Conservation (phyloP, 192 early-diverging fungal species). For the Coemansia reversa region DNA sequence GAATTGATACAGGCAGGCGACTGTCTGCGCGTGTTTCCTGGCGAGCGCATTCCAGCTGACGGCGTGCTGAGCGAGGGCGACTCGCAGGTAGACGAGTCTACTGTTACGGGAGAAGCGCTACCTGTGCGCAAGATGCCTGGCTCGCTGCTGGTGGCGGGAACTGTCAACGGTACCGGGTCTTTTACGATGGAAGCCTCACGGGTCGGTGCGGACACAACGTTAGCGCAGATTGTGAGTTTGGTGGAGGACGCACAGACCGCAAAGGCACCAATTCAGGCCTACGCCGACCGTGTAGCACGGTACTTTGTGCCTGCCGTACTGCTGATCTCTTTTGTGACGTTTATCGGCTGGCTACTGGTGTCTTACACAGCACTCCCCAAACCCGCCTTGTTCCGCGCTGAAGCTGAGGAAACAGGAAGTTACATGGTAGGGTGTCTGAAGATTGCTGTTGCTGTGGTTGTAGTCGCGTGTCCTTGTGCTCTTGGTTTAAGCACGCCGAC, state of each 20-base stretch:
- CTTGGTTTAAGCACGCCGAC: conserved; percentile 95
- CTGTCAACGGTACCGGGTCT: conserved; percentile 87
- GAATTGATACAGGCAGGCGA: conserved; percentile 88
- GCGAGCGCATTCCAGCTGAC: conserved; percentile 91
- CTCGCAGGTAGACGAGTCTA: conserved; percentile 90
- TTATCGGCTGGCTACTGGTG: conserved; percentile 74
- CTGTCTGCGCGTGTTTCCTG: conserved; percentile 83
- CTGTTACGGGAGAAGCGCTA: conserved; percentile 90
- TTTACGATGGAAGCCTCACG: conserved; percentile 81
- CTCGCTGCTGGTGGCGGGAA: conserved; percentile 84
- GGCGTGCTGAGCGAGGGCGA: conserved; percentile 72
- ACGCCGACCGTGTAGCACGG: conserved; percentile 84
- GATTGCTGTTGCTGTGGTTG: conserved; percentile 90
- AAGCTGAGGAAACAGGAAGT: conserved; percentile 56
- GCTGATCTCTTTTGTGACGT: conserved; percentile 66
- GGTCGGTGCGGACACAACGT: conserved; percentile 87
- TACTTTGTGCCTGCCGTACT: conserved; percentile 92
- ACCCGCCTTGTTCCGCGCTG: conserved; percentile 49
- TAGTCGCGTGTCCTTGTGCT: conserved; percentile 97
- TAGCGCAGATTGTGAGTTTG: conserved; percentile 89
- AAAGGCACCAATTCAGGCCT: conserved; percentile 93
- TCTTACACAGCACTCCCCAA: conserved; percentile 50
- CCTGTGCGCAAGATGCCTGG: conserved; percentile 70
- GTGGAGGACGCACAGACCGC: conserved; percentile 92
- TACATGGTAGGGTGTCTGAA: conserved; percentile 81